phyloP scores from a whole-genome alignment of 1,139 yeast genomes.

The Kluyveromyces sp. region DNA sequence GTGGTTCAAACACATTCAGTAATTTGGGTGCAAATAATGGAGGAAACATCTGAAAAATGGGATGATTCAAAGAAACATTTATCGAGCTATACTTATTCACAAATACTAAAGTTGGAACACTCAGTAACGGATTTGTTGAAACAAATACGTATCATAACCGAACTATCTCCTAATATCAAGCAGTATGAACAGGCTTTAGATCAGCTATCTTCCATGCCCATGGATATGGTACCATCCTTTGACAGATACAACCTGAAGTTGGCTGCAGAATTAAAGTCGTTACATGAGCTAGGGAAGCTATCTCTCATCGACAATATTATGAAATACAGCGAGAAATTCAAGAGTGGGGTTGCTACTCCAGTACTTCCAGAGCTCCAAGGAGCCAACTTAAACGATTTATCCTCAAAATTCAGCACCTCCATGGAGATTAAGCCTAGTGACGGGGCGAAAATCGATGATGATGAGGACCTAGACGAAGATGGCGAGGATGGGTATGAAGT shows the following conservation, averaged over 20 bases:
- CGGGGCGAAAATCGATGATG: constrained; percentile 6
- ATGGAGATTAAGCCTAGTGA: background rate
- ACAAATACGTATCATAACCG: constrained; percentile 43
- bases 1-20: too few species aligned
- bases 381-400: constrained; percentile 15
- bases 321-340: constrained; percentile 28
- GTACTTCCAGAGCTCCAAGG: constrained; percentile 15
- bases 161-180: constrained; percentile 45
- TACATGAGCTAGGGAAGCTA: constrained; percentile 42
- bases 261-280: constrained; percentile 52
- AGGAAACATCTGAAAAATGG: too few species aligned
- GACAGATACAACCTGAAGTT: constrained; percentile 49
- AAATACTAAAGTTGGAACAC: constrained; percentile 40
- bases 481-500: constrained; percentile 16
- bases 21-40: too few species aligned
- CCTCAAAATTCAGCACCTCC: background rate
- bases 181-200: constrained; percentile 32
- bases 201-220: constrained; percentile 30
- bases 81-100: constrained; percentile 20
- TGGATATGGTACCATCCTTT: constrained; percentile 39
- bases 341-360: constrained; percentile 22
- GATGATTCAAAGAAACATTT: background rate
- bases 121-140: constrained; percentile 45
- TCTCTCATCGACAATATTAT: constrained; percentile 41
- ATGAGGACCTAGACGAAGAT: constrained; percentile 14